These are phyloP conservation scores for Helicostylum pulchrum DNA, from an alignment of 192 early-diverging fungal genomes.

Conservation along the genomic window DNA sequence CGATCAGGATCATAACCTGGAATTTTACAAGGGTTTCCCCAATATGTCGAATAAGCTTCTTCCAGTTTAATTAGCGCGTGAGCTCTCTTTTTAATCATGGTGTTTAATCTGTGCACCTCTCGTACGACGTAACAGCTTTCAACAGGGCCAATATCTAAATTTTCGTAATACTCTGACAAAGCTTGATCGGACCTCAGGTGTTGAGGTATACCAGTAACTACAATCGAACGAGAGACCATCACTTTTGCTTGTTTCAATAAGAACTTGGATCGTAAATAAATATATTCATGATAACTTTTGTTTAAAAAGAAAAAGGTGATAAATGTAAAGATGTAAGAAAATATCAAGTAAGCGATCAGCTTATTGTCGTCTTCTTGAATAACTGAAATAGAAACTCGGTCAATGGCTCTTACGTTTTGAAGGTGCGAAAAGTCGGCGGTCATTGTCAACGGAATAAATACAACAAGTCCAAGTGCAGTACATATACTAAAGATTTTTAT, in stretches of 20 bases:
- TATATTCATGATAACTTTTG: slow-evolving; percentile 16
- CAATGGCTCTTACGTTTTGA: neutral
- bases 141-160: slow-evolving; percentile 51
- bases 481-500: slow-evolving; percentile 46
- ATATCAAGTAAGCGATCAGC: slow-evolving; percentile 32
- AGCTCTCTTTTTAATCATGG: slow-evolving; percentile 45
- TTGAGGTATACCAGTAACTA: slow-evolving; percentile 51
- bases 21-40: slow-evolving; percentile 65
- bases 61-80: slow-evolving; percentile 51
- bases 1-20: slow-evolving; percentile 58
- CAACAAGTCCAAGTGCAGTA: slow-evolving; percentile 39
- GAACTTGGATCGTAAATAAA: slow-evolving; percentile 24
- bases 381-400: slow-evolving; percentile 24
- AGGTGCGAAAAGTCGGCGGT: neutral
- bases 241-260: slow-evolving; percentile 6
- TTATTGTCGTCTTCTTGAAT: slow-evolving; percentile 13
- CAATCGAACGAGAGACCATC: slow-evolving; percentile 40
- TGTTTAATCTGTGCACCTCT: slow-evolving; percentile 42
- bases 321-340: slow-evolving; percentile 30
- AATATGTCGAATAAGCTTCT: slow-evolving; percentile 46
- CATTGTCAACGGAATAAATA: slow-evolving; percentile 45
- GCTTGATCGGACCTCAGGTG: slow-evolving; percentile 47
- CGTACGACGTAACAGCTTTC: slow-evolving; percentile 52
- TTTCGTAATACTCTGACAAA: slow-evolving; percentile 50
- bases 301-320: slow-evolving; percentile 24